phyloP scores from a whole-genome alignment of 345 rosid genomes.

The Erodium maritimum region DNA sequence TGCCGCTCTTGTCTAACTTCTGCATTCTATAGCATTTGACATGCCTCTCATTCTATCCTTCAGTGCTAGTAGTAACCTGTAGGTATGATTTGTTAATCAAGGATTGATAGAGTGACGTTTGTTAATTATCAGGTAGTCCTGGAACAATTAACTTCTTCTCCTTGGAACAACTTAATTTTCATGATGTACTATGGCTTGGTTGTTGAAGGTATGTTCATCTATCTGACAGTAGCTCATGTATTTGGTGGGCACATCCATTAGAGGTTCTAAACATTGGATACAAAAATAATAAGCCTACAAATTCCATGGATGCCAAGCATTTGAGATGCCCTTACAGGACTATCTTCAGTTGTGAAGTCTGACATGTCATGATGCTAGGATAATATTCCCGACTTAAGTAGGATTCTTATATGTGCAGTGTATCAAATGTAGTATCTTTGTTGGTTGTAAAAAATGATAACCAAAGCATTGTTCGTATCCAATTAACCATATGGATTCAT shows the following conservation, averaged over 20 bases:
- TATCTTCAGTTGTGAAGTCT: too few relatives aligned
- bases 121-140: slow-evolving; percentile 45
- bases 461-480: too few relatives aligned
- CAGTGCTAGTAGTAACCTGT: not conserved
- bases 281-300: not conserved
- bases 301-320: too few relatives aligned
- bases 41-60: not conserved
- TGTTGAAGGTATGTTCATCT: slow-evolving; percentile 60
- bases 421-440: too few relatives aligned
- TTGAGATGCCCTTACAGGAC: too few relatives aligned
- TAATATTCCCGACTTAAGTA: too few relatives aligned
- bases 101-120: not conserved
- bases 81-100: not conserved
- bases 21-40: not conserved
- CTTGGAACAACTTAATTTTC: slow-evolving; percentile 82
- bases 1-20: not conserved
- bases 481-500: too few relatives aligned
- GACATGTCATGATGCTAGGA: too few relatives aligned
- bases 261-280: not conserved
- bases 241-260: not conserved
- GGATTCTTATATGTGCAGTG: too few relatives aligned
- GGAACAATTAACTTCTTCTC: slow-evolving; percentile 73
- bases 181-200: slow-evolving; percentile 86
- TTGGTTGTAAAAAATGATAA: too few relatives aligned
- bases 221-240: slow-evolving; percentile 2